Evolutionary conservation across 441 rosid genomes (phyloP).

Genomic region (Cnidoscolus chayamansa): DNA sequence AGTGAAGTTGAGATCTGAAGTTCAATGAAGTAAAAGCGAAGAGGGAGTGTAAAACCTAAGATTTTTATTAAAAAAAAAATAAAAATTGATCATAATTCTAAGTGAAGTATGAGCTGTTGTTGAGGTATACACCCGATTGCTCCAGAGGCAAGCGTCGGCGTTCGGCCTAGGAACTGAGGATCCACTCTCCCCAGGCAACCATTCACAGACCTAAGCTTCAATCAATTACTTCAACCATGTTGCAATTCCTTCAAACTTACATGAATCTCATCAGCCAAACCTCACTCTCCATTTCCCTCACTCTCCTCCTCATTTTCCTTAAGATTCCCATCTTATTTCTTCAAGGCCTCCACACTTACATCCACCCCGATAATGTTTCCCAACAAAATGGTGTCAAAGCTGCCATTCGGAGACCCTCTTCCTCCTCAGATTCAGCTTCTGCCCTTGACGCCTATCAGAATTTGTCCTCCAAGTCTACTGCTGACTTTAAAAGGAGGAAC

Average conservation of each 20-base stretch:
- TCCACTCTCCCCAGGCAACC: not conserved
- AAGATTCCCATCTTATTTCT: conserved; percentile 59
- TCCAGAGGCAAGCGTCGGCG: too few species aligned
- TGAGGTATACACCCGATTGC: too few species aligned
- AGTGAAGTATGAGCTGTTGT: too few species aligned
- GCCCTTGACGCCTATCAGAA: conserved; percentile 31
- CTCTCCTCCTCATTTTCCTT: conserved; percentile 51
- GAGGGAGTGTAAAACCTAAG: too few species aligned
- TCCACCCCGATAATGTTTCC: conserved; percentile 74
- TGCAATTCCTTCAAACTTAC: conserved; percentile 40
- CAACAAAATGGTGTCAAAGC: conserved; percentile 53
- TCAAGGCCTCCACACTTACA: conserved; percentile 67
- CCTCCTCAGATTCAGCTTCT: conserved; percentile 32
- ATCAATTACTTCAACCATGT: conserved; percentile 27
- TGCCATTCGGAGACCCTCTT: conserved; percentile 72
- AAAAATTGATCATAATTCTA: too few species aligned
- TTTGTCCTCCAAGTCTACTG: conserved; percentile 37
- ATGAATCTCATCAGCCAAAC: conserved; percentile 47
- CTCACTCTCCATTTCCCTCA: conserved; percentile 36
- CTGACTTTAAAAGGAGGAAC: conserved; percentile 45
- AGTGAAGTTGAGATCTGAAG: too few species aligned
- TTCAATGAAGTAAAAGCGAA: too few species aligned
- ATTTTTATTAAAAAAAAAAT: too few species aligned
- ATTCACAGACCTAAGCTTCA: too few species aligned
- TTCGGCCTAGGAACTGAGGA: not conserved